These are phyloP conservation scores for Xylariaceae sp. DNA, from an alignment of 2,329 filamentous ascomycete species.

Conservation along the genomic window DNA sequence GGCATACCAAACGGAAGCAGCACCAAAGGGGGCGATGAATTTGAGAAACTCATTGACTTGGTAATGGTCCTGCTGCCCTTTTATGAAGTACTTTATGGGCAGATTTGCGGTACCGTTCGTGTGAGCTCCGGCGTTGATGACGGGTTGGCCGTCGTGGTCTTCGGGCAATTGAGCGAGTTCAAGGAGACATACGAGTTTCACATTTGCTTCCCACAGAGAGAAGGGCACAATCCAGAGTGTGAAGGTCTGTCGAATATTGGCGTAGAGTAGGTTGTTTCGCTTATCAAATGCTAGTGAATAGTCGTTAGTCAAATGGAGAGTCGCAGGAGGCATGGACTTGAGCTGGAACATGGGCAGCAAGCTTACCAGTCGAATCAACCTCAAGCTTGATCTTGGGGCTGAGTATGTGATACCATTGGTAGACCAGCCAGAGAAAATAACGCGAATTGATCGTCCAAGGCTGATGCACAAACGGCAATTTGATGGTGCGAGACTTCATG, in stretches of 20 bases:
- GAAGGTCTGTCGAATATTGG: conserved; percentile 72
- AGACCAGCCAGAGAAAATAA: conserved; percentile 66
- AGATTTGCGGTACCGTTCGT: conserved; percentile 11
- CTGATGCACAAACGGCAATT: conserved; percentile 29
- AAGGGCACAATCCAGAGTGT: conserved; percentile 75
- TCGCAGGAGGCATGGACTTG: not conserved
- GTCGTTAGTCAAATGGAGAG: not conserved
- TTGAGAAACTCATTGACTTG: conserved; percentile 73
- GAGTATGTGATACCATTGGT: conserved; percentile 81
- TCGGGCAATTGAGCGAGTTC: conserved; percentile 50
- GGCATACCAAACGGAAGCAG: conserved; percentile 46
- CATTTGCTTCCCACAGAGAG: conserved; percentile 58
- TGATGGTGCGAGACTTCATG: conserved; percentile 43
- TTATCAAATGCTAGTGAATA: conserved; percentile 62
- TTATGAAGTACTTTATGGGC: conserved; percentile 61
- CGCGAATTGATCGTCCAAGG: conserved; percentile 55
- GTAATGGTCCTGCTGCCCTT: conserved; percentile 77
- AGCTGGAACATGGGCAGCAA: not conserved
- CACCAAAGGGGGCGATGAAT: conserved; percentile 64
- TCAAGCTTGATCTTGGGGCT: conserved; percentile 69
- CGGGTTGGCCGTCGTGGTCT: conserved; percentile 22
- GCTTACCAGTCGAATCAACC: conserved; percentile 57
- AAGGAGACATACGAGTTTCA: conserved; percentile 67
- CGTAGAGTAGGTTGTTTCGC: conserved; percentile 64
- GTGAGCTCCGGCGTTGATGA: conserved; percentile 22